phyloP scores from a whole-genome alignment of 2,329 filamentous ascomycete species.

The Botrytis pseudocinerea region DNA sequence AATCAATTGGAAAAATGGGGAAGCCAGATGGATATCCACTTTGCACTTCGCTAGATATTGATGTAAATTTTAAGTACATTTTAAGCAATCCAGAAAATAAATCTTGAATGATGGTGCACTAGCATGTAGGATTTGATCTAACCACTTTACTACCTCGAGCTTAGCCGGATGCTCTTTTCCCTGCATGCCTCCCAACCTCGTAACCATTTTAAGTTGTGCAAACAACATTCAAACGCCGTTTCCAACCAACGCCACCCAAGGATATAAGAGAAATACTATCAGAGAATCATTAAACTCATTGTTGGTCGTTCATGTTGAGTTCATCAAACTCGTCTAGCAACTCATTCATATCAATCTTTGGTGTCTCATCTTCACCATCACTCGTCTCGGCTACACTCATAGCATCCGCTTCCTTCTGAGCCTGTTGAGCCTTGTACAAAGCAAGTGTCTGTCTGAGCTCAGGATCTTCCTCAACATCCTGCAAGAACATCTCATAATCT shows the following conservation, averaged over 20 bases:
- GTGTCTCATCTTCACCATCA: slow-evolving; percentile 63
- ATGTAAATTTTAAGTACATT: background rate
- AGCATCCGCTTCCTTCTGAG: slow-evolving; percentile 55
- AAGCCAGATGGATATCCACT: background rate
- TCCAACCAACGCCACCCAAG: slow-evolving; percentile 21
- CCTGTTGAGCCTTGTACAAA: slow-evolving; percentile 69
- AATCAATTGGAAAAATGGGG: background rate
- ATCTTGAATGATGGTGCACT: background rate
- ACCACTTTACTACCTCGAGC: slow-evolving; percentile 7
- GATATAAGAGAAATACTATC: slow-evolving; percentile 19
- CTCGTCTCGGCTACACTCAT: slow-evolving; percentile 68
- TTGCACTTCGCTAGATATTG: background rate
- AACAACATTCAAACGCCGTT: slow-evolving; percentile 18
- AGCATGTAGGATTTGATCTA: background rate
- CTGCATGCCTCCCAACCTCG: background rate
- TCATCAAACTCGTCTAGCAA: slow-evolving; percentile 93
- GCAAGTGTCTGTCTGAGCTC: slow-evolving; percentile 83
- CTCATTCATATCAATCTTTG: slow-evolving; percentile 75
- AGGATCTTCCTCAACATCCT: slow-evolving; percentile 92
- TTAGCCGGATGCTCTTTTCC: background rate
- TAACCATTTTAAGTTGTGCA: slow-evolving; percentile 16
- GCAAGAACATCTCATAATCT: slow-evolving; percentile 96
- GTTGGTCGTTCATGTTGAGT: slow-evolving; percentile 58
- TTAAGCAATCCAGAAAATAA: background rate
- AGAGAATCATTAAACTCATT: slow-evolving; percentile 23